Percentiles rank a stretch among this genome's conserved stretches.
Conservation (phyloP, 1,284 basidiomycete species). For the Cutaneotrichosporon dermatis region DNA sequence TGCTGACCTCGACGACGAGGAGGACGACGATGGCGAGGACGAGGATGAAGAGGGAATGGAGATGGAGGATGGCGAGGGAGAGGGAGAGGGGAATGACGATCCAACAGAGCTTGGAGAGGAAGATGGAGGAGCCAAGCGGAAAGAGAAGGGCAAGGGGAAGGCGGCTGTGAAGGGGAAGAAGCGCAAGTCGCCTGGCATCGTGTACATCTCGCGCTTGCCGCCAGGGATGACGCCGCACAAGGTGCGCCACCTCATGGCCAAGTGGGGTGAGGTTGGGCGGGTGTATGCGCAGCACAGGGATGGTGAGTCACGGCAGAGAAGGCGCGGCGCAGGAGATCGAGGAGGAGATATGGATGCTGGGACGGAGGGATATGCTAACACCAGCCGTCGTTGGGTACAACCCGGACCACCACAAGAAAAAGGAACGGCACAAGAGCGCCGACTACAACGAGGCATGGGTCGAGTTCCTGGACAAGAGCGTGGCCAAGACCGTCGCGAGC, state of each 20-base stretch:
- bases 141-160: slow-evolving; percentile 27
- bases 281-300: slow-evolving; percentile 87
- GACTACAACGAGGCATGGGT: slow-evolving; percentile 98
- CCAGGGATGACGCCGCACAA: slow-evolving; percentile 99
- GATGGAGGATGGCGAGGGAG: too few species aligned
- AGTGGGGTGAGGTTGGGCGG: slow-evolving; percentile 74
- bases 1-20: background rate
- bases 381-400: slow-evolving; percentile 39
- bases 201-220: slow-evolving; percentile 94
- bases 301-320: slow-evolving; percentile 38
- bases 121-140: background rate
- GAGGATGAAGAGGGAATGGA: background rate
- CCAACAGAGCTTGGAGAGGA: background rate
- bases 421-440: slow-evolving; percentile 66
- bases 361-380: background rate
- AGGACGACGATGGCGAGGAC: background rate
- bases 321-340: too few species aligned
- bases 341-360: too few species aligned
- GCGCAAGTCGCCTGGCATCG: slow-evolving; percentile 59
- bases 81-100: too few species aligned
- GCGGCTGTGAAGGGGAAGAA: slow-evolving; percentile 54
- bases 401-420: slow-evolving; percentile 25
- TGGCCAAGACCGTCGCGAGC: slow-evolving; percentile 83
- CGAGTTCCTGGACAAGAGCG: slow-evolving; percentile 88
- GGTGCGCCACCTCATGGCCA: slow-evolving; percentile 85